These are phyloP conservation scores for Solanum pimpinellifolium DNA, from an alignment of 257 asterid genomes.

Conservation along the genomic window DNA sequence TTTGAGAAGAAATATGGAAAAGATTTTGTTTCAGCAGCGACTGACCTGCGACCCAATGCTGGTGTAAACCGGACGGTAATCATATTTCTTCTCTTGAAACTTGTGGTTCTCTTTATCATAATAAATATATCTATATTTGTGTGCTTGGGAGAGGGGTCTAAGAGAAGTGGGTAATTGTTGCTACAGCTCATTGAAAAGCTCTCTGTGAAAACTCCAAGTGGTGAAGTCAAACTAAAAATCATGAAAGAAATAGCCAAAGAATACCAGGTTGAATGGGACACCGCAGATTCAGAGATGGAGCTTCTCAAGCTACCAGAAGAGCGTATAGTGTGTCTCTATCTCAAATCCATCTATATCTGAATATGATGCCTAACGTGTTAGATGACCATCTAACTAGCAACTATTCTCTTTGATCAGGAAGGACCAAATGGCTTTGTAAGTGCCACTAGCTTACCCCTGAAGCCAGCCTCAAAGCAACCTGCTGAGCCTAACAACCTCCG, in stretches of 20 bases:
- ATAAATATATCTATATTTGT: background rate
- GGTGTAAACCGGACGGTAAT: constrained; percentile 84
- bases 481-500: constrained; percentile 25
- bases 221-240: constrained; percentile 75
- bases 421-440: constrained; percentile 66
- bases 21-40: constrained; percentile 90
- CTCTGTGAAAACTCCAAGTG: constrained; percentile 79
- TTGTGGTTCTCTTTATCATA: background rate
- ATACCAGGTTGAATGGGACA: constrained; percentile 88
- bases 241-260: constrained; percentile 93
- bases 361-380: background rate
- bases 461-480: constrained; percentile 30
- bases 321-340: constrained; percentile 39
- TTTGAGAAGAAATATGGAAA: constrained; percentile 81
- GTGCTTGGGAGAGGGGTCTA: background rate
- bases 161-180: background rate
- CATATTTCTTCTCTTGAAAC: background rate
- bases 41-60: constrained; percentile 89
- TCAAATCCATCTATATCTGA: background rate
- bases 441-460: constrained; percentile 65
- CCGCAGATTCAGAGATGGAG: constrained; percentile 67
- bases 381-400: background rate
- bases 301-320: constrained; percentile 86
- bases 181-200: constrained; percentile 93
- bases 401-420: constrained; percentile 31